Evolutionary conservation across 176 grass and related monocot species (phyloP).

Genomic region (Oryza australiensis): DNA sequence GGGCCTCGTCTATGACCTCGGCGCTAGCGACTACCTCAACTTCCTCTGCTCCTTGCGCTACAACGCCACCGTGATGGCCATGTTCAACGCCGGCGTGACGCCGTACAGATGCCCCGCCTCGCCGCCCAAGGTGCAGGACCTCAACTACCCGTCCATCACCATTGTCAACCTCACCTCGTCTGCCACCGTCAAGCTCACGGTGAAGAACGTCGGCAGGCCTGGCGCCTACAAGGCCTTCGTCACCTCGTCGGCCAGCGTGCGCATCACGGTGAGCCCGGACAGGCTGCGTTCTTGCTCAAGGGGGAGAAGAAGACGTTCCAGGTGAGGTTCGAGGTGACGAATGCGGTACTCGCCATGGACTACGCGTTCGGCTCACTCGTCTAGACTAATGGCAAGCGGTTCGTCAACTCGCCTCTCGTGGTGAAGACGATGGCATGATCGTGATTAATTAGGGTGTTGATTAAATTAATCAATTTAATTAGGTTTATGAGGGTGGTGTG

Average conservation of each 20-base stretch:
- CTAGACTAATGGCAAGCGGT: constrained; percentile 59
- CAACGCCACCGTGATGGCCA: constrained; percentile 43
- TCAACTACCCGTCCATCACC: constrained; percentile 85
- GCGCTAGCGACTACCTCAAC: constrained; percentile 55
- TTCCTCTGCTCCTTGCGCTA: constrained; percentile 70
- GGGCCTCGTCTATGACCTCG: constrained; percentile 74
- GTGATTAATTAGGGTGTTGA: background rate
- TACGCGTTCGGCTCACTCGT: constrained; percentile 55
- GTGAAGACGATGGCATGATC: constrained; percentile 24
- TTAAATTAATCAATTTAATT: background rate
- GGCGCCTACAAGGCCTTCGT: constrained; percentile 48
- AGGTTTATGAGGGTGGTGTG: constrained; percentile 15
- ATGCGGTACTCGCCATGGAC: constrained; percentile 1
- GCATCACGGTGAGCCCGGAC: constrained; percentile 40
- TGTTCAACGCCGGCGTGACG: constrained; percentile 40
- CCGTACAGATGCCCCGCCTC: constrained; percentile 54
- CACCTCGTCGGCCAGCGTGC: constrained; percentile 40
- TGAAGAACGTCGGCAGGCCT: constrained; percentile 65
- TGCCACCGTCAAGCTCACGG: constrained; percentile 36
- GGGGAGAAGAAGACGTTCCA: constrained; percentile 76
- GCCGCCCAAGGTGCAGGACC: constrained; percentile 29
- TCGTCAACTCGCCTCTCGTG: constrained; percentile 59
- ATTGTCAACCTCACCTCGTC: constrained; percentile 37
- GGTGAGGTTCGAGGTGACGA: constrained; percentile 31
- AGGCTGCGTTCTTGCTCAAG: constrained; percentile 29